phyloP scores from a whole-genome alignment of 1,139 yeast species.

The Meyerozyma carpophila region DNA sequence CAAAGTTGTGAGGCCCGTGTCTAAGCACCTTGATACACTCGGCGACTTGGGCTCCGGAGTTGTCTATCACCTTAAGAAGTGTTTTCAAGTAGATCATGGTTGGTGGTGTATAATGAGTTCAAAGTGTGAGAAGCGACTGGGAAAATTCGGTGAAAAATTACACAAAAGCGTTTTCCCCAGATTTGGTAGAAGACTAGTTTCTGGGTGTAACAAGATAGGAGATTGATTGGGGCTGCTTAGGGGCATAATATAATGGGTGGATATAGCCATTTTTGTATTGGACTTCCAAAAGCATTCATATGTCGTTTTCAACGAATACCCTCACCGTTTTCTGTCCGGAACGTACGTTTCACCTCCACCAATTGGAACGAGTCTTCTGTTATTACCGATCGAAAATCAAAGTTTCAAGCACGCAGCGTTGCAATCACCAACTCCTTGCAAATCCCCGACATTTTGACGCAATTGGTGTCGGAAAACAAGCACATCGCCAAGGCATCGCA shows the following conservation, averaged over 20 bases:
- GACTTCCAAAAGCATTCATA: too few relatives aligned
- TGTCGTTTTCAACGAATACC: neutral
- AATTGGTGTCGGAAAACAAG: slow-evolving; percentile 32
- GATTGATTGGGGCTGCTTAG: neutral
- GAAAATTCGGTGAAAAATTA: slow-evolving; percentile 1
- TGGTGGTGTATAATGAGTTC: slow-evolving; percentile 1
- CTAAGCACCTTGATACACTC: slow-evolving; percentile 95
- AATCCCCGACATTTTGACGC: slow-evolving; percentile 30
- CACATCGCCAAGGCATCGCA: slow-evolving; percentile 51
- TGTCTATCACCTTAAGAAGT: slow-evolving; percentile 85
- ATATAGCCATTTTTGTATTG: too few relatives aligned
- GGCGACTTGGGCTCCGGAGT: slow-evolving; percentile 91
- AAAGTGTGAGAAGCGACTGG: neutral
- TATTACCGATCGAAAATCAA: slow-evolving; percentile 45
- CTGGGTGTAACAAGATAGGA: neutral
- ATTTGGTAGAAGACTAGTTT: neutral
- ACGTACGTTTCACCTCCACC: neutral
- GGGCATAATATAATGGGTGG: too few relatives aligned
- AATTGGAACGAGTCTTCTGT: slow-evolving; percentile 28
- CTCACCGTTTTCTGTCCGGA: neutral
- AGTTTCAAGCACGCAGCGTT: slow-evolving; percentile 56
- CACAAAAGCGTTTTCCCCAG: neutral
- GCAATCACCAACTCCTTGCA: slow-evolving; percentile 29
- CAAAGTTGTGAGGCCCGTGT: slow-evolving; percentile 80
- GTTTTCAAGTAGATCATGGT: slow-evolving; percentile 82